These are phyloP conservation scores for Yamadazyma endophytica DNA, from an alignment of 805 yeast species.

Conservation along the genomic window DNA sequence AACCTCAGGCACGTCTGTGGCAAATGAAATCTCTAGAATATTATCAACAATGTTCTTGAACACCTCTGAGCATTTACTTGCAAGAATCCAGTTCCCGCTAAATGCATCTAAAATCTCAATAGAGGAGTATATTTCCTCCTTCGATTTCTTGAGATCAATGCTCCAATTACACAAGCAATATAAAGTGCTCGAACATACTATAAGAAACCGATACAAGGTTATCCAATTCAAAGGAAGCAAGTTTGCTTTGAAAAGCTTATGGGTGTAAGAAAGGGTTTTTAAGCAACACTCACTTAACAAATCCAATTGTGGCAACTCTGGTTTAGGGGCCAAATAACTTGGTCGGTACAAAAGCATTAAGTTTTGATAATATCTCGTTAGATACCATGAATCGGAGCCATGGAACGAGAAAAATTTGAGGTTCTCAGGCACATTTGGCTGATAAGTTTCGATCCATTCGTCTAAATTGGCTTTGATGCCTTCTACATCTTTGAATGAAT, in stretches of 20 bases:
- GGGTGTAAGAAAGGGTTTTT: constrained; percentile 43
- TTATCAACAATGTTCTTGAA: constrained; percentile 42
- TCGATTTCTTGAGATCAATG: constrained; percentile 42
- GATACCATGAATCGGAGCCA: constrained; percentile 29
- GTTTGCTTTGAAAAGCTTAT: constrained; percentile 40
- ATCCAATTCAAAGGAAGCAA: constrained; percentile 49
- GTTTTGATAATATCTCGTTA: constrained; percentile 42
- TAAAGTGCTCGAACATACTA: constrained; percentile 44
- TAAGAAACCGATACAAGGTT: constrained; percentile 41
- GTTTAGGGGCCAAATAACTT: constrained; percentile 44
- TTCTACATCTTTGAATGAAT: constrained; percentile 7
- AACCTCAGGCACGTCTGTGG: constrained; percentile 22
- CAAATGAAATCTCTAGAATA: constrained; percentile 41
- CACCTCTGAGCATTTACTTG: constrained; percentile 40
- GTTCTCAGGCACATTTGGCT: constrained; percentile 26
- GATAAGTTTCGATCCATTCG: constrained; percentile 28
- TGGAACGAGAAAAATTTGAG: constrained; percentile 27
- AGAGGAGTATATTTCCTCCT: constrained; percentile 42
- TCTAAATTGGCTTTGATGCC: constrained; percentile 11
- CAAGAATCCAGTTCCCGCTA: constrained; percentile 45
- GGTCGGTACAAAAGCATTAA: constrained; percentile 47
- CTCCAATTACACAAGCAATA: constrained; percentile 46
- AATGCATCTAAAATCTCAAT: constrained; percentile 44
- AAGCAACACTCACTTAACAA: constrained; percentile 42
- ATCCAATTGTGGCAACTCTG: constrained; percentile 36